These are phyloP conservation scores for Cryphonectria japonica DNA, from an alignment of 2,329 filamentous ascomycete genomes.

Conservation along the genomic window DNA sequence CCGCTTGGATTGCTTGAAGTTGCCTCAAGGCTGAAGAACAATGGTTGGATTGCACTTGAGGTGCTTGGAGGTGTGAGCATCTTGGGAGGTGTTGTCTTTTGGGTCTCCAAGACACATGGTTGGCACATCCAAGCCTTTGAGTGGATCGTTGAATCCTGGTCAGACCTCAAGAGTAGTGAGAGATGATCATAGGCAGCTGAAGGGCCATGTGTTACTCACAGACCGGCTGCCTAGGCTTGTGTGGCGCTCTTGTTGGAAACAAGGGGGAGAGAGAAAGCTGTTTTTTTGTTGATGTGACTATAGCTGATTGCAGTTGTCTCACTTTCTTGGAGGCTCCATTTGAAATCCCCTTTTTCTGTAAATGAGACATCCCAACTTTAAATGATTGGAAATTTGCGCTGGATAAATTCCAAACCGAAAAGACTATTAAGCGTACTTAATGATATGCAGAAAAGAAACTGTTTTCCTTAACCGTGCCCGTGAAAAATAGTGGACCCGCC, in stretches of 20 bases:
- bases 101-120: slow-evolving; percentile 46
- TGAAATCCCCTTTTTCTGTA: not conserved
- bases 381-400: slow-evolving; percentile 9
- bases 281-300: not conserved
- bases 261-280: not conserved
- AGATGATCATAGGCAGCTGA: slow-evolving; percentile 20
- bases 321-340: not conserved
- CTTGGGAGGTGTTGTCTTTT: slow-evolving; percentile 72
- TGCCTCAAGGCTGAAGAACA: slow-evolving; percentile 65
- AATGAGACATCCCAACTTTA: slow-evolving; percentile 10
- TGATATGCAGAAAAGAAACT: not conserved
- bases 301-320: not conserved
- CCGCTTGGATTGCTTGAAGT: slow-evolving; percentile 78
- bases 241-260: not conserved
- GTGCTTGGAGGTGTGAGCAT: slow-evolving; percentile 75
- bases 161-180: slow-evolving; percentile 36
- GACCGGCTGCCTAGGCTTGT: not conserved
- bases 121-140: slow-evolving; percentile 35
- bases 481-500: not conserved
- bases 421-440: not conserved
- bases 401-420: not conserved
- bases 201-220: not conserved
- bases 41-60: slow-evolving; percentile 71
- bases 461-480: not conserved
- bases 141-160: slow-evolving; percentile 38